These are phyloP conservation scores for Diospyros lotus DNA, from an alignment of 148 eudicot species.

Conservation along the genomic window DNA sequence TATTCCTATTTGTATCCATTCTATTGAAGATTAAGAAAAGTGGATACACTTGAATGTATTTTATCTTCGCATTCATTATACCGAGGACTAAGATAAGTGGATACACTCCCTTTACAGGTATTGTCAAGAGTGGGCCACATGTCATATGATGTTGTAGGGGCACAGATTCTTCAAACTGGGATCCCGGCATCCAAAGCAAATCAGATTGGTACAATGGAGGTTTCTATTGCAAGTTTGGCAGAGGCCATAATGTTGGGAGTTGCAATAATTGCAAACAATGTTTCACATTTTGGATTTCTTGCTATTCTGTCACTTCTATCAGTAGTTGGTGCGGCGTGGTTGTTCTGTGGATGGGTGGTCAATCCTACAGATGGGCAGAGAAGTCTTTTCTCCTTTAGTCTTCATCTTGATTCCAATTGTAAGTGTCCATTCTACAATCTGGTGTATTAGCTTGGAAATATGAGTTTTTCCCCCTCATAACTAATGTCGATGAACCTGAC, in stretches of 20 bases:
- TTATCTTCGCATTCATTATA: no score
- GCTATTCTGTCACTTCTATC: slow-evolving; percentile 75
- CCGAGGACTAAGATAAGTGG: not conserved
- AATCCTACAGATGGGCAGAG: slow-evolving; percentile 77
- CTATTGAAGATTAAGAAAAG: not conserved
- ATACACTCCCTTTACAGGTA: slow-evolving; percentile 34
- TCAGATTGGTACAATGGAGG: slow-evolving; percentile 86
- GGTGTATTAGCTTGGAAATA: not conserved
- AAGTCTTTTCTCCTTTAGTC: slow-evolving; percentile 55
- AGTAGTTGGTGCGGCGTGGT: slow-evolving; percentile 74
- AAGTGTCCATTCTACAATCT: slow-evolving; percentile 1
- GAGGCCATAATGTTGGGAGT: slow-evolving; percentile 85
- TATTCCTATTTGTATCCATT: not conserved
- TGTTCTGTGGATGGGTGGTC: slow-evolving; percentile 76
- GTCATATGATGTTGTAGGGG: slow-evolving; percentile 89
- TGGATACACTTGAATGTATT: no score
- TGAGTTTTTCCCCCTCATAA: no score
- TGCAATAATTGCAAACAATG: slow-evolving; percentile 80
- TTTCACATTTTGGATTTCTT: slow-evolving; percentile 76
- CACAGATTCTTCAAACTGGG: slow-evolving; percentile 95
- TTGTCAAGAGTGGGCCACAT: slow-evolving; percentile 90
- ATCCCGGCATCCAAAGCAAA: slow-evolving; percentile 93
- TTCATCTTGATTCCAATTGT: slow-evolving; percentile 23
- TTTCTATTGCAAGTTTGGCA: slow-evolving; percentile 85
- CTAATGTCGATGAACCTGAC: no score